Evolutionary conservation across 2,329 filamentous ascomycete genomes (phyloP), one percentile per base, ranked within the genome.

Genomic region (Alternaria rosae): DNA sequence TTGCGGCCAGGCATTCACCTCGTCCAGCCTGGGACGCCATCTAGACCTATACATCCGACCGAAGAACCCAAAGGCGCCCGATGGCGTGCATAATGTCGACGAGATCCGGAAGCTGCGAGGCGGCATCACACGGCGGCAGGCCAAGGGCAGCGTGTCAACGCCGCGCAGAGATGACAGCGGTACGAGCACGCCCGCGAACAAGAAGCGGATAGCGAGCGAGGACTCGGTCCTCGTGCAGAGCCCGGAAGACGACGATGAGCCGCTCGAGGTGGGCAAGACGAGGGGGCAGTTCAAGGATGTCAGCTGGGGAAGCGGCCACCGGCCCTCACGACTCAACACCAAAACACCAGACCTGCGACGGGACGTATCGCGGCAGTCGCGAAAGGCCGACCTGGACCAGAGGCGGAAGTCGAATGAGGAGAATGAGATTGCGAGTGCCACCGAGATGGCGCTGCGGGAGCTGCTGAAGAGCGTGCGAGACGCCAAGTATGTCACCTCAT

Each of bases 21-120:
- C 94, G 2, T 70, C 67, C 28, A 97, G 93, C 3, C 88, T 98
- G 55, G 94, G 94, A 52, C 91, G 94, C 47, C 94, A 98, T 80
- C 89, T 97, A 69, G 94, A 98, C 78, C 87, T 97, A 41, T 97
- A 96, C 79, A 94, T 97, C 73, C 94, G 93, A 76, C 91, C 93
- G 61, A 96, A 93, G 82, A 97, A 97, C 78, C 93, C 94, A 1
- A 95, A 94, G 79, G 86, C 90, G 1, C 83, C 91, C 7, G 94
- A 98, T 80, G 94, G 94, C 52, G 82, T 97, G 47, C 94, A 98
- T 80, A 86, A 97, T 82, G 92, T 97, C 61, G 92, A 94, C 8
- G 92, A 92, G 79, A 98, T 98, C 73, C 87, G 88, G 69, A 92
- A 91, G 79, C 83, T 97, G 73, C 88, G 94, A 55, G 92, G 92